Evolutionary conservation across 169 alveolate species (phyloP).

Genomic region (Blepharisma undulans): DNA sequence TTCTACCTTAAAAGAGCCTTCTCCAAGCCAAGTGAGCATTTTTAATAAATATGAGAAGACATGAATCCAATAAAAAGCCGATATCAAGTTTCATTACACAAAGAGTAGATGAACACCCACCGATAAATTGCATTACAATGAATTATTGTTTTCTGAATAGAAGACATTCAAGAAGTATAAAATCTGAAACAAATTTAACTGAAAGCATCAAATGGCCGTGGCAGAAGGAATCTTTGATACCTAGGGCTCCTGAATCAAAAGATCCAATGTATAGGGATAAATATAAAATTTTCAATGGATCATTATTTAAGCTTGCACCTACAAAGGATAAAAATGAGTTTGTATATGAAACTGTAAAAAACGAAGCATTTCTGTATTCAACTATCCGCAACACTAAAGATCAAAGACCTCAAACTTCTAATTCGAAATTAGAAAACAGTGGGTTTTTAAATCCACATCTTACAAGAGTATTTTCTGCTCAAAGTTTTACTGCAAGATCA

Average conservation of each 20-base stretch:
- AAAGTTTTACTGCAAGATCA: background rate
- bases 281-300: background rate
- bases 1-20: constrained; percentile 51
- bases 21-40: constrained; percentile 54
- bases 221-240: background rate
- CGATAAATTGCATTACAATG: background rate
- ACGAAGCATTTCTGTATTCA: background rate
- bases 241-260: background rate
- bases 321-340: background rate
- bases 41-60: background rate
- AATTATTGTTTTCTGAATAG: background rate
- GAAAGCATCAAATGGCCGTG: background rate
- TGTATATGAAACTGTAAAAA: background rate
- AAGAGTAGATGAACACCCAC: background rate
- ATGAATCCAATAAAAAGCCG: background rate
- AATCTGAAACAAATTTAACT: background rate
- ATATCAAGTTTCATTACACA: background rate
- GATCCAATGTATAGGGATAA: background rate
- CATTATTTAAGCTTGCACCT: background rate
- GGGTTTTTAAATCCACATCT: background rate
- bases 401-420: background rate
- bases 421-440: background rate
- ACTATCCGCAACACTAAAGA: background rate
- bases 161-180: background rate
- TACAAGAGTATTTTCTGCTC: background rate